phyloP scores from a whole-genome alignment of 805 yeast species.

The Lachancea lanzarotensis region DNA sequence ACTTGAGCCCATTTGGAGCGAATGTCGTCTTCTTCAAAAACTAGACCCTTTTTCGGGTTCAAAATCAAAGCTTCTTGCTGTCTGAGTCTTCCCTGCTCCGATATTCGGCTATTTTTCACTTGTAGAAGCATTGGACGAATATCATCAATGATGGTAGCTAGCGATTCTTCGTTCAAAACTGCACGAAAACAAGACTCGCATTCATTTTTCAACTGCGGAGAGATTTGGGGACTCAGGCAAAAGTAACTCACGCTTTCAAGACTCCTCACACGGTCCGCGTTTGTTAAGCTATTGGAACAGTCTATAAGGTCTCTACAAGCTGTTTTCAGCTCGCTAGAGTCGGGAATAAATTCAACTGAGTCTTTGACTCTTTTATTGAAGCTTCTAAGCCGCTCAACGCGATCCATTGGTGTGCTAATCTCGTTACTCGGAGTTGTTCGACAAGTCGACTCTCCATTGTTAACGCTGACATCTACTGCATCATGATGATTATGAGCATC shows the following conservation, averaged over 20 bases:
- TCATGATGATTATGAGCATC: too few species aligned
- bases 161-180: neutral
- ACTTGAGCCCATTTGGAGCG: slow-evolving; percentile 17
- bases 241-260: neutral
- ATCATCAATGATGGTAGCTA: slow-evolving; percentile 1
- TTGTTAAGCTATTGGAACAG: neutral
- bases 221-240: neutral
- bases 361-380: neutral
- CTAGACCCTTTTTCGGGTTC: slow-evolving; percentile 6
- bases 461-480: neutral
- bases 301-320: neutral
- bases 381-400: neutral
- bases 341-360: neutral
- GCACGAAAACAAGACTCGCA: neutral
- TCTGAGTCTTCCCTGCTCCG: slow-evolving; percentile 2
- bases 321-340: neutral
- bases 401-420: neutral
- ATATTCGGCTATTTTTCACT: slow-evolving; percentile 1
- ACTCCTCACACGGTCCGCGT: neutral
- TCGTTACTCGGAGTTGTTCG: too few species aligned
- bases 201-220: neutral
- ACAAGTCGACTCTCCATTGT: neutral
- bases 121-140: slow-evolving; percentile 7
- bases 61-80: neutral
- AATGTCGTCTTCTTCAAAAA: slow-evolving; percentile 17